A percentile compares a stretch with the other conserved stretches of the same genome.
phyloP scores from a whole-genome alignment of 2,329 filamentous ascomycete species.

The Colletotrichum chlorophyti region DNA sequence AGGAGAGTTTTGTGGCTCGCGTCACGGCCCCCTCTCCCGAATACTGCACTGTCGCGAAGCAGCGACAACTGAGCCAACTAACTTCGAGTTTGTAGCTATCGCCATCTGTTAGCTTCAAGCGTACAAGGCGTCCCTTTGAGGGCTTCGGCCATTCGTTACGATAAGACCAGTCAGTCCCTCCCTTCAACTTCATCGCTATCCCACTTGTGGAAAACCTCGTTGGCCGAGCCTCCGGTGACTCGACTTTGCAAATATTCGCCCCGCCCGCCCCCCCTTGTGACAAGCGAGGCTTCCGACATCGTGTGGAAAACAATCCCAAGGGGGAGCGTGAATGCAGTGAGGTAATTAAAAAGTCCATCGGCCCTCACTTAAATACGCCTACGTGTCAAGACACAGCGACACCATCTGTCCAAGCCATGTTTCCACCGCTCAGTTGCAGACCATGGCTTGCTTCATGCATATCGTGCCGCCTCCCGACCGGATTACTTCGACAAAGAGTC shows the following conservation, averaged over 20 bases:
- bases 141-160: conserved; percentile 4
- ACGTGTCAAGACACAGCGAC: conserved; percentile 24
- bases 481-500: conserved; percentile 5
- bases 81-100: background rate
- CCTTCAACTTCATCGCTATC: conserved; percentile 17
- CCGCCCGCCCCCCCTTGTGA: background rate
- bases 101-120: conserved; percentile 14
- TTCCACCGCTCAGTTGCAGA: conserved; percentile 8
- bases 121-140: conserved; percentile 23
- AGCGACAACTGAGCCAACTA: conserved; percentile 5
- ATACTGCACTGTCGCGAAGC: conserved; percentile 25
- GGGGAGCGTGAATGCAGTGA: background rate
- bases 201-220: conserved; percentile 2
- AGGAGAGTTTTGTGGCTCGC: conserved; percentile 31
- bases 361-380: conserved; percentile 18
- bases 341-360: conserved; percentile 27
- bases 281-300: background rate
- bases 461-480: conserved; percentile 22
- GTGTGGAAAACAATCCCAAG: too few relatives aligned
- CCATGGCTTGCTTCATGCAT: conserved; percentile 14
- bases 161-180: conserved; percentile 1
- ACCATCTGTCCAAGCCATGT: conserved; percentile 5
- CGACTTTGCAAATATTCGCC: background rate
- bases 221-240: background rate
- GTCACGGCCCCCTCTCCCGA: conserved; percentile 29